Percentiles rank a stretch among this genome's conserved stretches.
Evolutionary conservation across 495 filamentous ascomycete species (phyloP).

Genomic region (Immersiella caudata): DNA sequence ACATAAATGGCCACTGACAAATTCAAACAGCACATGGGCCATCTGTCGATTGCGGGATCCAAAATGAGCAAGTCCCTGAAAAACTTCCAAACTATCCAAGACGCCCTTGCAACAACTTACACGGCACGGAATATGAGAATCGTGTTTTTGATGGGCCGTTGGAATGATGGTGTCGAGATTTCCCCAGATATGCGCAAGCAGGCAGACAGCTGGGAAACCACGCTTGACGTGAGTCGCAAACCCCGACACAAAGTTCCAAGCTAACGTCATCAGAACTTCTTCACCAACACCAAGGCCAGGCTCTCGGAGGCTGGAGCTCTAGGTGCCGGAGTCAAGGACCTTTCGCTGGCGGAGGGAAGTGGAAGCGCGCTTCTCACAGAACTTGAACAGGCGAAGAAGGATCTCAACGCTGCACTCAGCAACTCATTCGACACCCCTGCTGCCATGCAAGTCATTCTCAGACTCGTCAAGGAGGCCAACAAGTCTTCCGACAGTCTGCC

Average conservation of each 20-base stretch:
- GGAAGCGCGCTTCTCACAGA: conserved; percentile 39
- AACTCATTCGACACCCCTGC: conserved; percentile 89
- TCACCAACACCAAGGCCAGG: conserved; percentile 73
- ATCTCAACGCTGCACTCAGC: conserved; percentile 67
- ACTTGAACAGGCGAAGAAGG: conserved; percentile 65
- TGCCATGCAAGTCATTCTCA: conserved; percentile 73
- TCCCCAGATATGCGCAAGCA: conserved; percentile 75
- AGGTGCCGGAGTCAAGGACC: conserved; percentile 51
- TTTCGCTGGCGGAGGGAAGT: conserved; percentile 40
- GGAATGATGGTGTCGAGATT: conserved; percentile 92
- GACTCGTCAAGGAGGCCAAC: conserved; percentile 76
- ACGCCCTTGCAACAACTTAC: conserved; percentile 75
- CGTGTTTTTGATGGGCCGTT: conserved; percentile 83
- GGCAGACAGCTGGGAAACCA: conserved; percentile 77
- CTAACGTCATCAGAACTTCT: conserved; percentile 70
- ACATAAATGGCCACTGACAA: no score
- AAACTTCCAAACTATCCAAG: conserved; percentile 95
- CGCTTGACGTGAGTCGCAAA: conserved; percentile 60
- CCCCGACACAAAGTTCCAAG: not conserved
- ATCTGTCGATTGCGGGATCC: conserved; percentile 82
- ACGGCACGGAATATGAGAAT: conserved; percentile 80
- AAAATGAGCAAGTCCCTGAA: conserved; percentile 97
- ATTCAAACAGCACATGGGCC: conserved; percentile 73
- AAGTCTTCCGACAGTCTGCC: conserved; percentile 63
- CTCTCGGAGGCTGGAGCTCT: conserved; percentile 46